Evolutionary conservation across 2,329 filamentous ascomycete species (phyloP).

Genomic region (Sclerotinia sclerotiorum): DNA sequence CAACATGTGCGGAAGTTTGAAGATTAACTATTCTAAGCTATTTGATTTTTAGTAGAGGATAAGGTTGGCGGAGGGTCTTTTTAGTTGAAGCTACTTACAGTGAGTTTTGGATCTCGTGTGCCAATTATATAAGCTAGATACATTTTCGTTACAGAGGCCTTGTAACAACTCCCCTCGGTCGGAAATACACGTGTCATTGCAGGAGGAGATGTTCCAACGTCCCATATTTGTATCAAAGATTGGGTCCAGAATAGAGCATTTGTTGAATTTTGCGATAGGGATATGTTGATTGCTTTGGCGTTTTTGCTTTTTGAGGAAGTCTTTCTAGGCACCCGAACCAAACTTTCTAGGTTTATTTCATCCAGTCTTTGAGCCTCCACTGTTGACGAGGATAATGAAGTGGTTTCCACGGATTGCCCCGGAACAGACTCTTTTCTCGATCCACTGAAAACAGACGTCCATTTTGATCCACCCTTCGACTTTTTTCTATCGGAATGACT

Average conservation of each 20-base stretch:
- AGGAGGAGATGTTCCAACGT: conserved; percentile 43
- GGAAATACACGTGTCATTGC: conserved; percentile 40
- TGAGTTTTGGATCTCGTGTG: conserved; percentile 45
- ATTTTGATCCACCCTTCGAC: conserved; percentile 37
- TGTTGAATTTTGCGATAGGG: conserved; percentile 44
- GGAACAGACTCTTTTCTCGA: conserved; percentile 36
- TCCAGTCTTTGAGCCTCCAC: conserved; percentile 43
- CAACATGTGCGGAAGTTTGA: conserved; percentile 38
- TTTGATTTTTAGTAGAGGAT: background rate
- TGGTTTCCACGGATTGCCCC: conserved; percentile 41
- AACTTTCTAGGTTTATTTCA: conserved; percentile 42
- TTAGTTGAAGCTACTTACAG: conserved; percentile 36
- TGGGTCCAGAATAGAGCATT: conserved; percentile 45
- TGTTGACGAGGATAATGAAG: conserved; percentile 42
- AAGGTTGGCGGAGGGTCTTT: background rate
- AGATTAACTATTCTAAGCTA: conserved; percentile 45
- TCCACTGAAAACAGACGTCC: conserved; percentile 37
- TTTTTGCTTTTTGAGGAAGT: conserved; percentile 37
- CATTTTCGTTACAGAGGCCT: conserved; percentile 43
- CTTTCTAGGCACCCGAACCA: conserved; percentile 38
- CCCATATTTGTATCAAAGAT: conserved; percentile 44
- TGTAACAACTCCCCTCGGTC: conserved; percentile 44
- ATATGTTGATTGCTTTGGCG: conserved; percentile 42
- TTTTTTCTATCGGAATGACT: conserved; percentile 20
- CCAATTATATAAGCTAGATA: conserved; percentile 45